phyloP scores from a whole-genome alignment of 345 rosid species.

The Euphorbia lathyris region DNA sequence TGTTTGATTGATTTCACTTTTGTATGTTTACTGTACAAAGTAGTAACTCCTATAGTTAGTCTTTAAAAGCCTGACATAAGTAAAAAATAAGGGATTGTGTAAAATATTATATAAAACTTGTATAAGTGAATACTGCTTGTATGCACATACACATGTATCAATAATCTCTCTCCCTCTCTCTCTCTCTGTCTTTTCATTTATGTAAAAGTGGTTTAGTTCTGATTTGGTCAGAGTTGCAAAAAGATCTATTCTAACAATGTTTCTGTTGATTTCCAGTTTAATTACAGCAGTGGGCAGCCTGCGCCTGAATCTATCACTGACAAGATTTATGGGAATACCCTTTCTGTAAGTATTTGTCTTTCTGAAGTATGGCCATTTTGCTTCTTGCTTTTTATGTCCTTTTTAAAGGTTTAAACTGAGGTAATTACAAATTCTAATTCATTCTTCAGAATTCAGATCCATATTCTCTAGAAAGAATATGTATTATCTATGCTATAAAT shows the following conservation, averaged over 20 bases:
- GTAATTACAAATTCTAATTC: neutral
- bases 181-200: neutral
- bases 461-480: neutral
- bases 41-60: neutral
- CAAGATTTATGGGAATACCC: conserved; percentile 94
- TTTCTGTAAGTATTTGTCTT: conserved; percentile 63
- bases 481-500: neutral
- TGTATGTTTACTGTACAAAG: neutral
- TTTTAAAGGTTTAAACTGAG: neutral
- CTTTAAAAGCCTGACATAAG: neutral
- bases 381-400: neutral
- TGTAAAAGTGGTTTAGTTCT: conserved; percentile 5
- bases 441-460: neutral
- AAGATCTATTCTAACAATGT: neutral
- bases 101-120: neutral
- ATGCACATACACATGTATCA: neutral
- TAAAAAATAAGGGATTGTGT: neutral
- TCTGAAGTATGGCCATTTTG: neutral
- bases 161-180: neutral
- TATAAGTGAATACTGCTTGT: too few relatives aligned
- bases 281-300: conserved; percentile 91
- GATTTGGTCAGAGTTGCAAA: neutral
- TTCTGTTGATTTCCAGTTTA: conserved; percentile 51
- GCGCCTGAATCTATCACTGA: conserved; percentile 92
- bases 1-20: neutral